These are phyloP conservation scores for Durio zibethinus DNA, from an alignment of 345 rosid species.

Conservation along the genomic window DNA sequence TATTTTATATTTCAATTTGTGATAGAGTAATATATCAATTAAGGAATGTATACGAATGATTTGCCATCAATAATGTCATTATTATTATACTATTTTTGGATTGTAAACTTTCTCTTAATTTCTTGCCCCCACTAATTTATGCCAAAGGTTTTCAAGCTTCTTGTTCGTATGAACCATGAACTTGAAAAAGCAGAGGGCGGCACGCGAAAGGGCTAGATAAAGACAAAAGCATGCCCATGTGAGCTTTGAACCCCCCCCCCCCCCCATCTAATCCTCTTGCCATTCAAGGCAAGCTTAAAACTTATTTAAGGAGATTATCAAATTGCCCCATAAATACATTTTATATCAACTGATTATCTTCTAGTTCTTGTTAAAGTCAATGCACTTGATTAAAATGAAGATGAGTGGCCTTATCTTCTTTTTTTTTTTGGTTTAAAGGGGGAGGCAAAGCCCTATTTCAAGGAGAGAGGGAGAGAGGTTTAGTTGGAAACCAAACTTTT, in stretches of 20 bases:
- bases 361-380: too few species aligned
- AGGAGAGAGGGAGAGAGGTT: too few species aligned
- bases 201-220: slow-evolving; percentile 3
- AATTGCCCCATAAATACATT: neutral
- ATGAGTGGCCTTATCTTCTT: too few species aligned
- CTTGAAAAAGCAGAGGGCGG: slow-evolving; percentile 16
- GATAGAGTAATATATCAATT: neutral
- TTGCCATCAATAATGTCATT: too few species aligned
- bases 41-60: too few species aligned
- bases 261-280: neutral
- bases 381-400: too few species aligned
- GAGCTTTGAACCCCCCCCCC: neutral
- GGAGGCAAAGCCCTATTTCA: too few species aligned
- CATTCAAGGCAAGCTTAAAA: neutral
- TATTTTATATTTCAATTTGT: neutral
- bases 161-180: slow-evolving; percentile 8
- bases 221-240: neutral
- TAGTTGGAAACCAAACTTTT: too few species aligned
- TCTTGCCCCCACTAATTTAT: neutral
- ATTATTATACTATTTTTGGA: neutral
- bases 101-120: neutral
- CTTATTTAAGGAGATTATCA: neutral
- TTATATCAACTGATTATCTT: too few species aligned
- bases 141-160: neutral
- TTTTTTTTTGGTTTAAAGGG: too few species aligned